A percentile compares a stretch with the other conserved stretches of the same genome.
These are phyloP conservation scores for Diutina rugosa DNA, from an alignment of 1,139 yeast genomes.

Conservation along the genomic window DNA sequence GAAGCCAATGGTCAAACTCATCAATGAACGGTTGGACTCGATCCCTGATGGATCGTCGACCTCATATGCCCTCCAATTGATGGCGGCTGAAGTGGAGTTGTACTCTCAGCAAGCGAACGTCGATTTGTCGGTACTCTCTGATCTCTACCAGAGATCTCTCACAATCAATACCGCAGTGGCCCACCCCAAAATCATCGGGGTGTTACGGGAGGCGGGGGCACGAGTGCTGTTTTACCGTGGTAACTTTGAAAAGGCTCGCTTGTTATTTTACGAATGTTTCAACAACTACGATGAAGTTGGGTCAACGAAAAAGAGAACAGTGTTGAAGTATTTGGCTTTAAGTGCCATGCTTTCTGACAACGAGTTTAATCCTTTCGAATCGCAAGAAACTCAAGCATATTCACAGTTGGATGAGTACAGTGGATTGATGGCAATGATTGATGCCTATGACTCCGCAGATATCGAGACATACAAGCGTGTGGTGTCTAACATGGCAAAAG, in stretches of 20 bases:
- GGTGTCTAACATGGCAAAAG: conserved; percentile 8
- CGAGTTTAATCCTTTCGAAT: conserved; percentile 54
- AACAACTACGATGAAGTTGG: conserved; percentile 76
- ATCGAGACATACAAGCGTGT: conserved; percentile 11
- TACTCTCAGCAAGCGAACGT: not conserved
- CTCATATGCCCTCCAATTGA: not conserved
- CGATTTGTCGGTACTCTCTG: conserved; percentile 16
- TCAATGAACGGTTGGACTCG: not conserved
- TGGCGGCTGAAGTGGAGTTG: not conserved
- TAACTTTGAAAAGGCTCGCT: conserved; percentile 49
- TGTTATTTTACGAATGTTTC: conserved; percentile 60
- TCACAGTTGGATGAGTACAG: conserved; percentile 22
- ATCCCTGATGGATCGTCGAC: not conserved
- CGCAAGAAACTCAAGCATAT: conserved; percentile 42
- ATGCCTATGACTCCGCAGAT: conserved; percentile 19
- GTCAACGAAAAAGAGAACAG: conserved; percentile 38
- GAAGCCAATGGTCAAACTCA: not conserved
- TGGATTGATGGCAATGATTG: conserved; percentile 16
- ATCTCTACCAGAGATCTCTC: conserved; percentile 35
- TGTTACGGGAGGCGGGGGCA: conserved; percentile 66
- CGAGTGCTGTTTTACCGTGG: conserved; percentile 49
- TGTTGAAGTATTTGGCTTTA: conserved; percentile 49
- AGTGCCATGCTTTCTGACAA: conserved; percentile 54
- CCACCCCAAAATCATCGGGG: conserved; percentile 62
- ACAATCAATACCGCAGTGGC: conserved; percentile 51